Evolutionary conservation across 257 asterid species (phyloP).

Genomic region (Solanum virginianum): DNA sequence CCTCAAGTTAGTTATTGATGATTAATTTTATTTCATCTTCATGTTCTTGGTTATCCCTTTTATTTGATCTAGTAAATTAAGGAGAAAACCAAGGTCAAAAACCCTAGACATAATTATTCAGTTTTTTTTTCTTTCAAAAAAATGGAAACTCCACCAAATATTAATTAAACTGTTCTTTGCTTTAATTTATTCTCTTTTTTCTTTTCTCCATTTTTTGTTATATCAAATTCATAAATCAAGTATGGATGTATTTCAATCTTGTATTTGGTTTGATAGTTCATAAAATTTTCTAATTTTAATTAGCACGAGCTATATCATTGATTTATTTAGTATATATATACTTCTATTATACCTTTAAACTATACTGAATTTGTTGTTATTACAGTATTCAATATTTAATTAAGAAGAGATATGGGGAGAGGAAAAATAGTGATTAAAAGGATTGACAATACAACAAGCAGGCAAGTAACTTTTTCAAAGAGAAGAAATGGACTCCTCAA

Average conservation of each 20-base stretch:
- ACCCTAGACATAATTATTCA: neutral
- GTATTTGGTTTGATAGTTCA: neutral
- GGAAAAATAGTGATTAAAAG: slow-evolving; percentile 39
- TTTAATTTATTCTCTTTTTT: neutral
- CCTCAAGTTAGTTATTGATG: neutral
- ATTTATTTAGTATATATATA: neutral
- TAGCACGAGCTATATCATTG: neutral
- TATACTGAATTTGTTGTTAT: neutral
- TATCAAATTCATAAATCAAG: neutral
- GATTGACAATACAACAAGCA: slow-evolving; percentile 35
- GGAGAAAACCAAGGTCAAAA: neutral
- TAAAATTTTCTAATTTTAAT: neutral
- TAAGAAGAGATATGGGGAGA: slow-evolving; percentile 17
- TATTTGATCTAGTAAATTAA: neutral
- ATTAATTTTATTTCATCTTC: neutral
- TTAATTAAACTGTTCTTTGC: neutral
- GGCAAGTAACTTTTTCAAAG: slow-evolving; percentile 45
- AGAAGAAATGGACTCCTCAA: slow-evolving; percentile 37
- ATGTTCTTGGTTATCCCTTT: neutral
- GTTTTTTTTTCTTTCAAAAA: no score
- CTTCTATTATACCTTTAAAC: no score
- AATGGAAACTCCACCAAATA: neutral
- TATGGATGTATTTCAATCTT: neutral
- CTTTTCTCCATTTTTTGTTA: neutral
- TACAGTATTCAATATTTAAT: neutral